Conservation (phyloP, 805 yeast genomes). For the Cyberlindnera euphorbiiphila region DNA sequence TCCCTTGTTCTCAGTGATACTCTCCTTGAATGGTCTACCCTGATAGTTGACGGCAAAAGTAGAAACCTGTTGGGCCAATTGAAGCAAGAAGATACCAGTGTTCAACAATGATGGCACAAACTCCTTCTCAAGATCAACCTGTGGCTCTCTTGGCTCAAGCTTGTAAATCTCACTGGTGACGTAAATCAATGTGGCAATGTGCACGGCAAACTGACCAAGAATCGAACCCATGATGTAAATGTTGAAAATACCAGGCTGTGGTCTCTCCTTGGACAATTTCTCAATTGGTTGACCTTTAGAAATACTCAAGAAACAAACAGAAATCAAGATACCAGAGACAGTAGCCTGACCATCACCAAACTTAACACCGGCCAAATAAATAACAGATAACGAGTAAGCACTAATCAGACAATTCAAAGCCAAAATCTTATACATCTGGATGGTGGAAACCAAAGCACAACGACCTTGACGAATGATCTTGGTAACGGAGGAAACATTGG, state of each 20-base stretch:
- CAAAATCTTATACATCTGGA: slow-evolving; percentile 97
- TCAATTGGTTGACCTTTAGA: slow-evolving; percentile 91
- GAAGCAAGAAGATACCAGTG: slow-evolving; percentile 93
- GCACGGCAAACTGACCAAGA: slow-evolving; percentile 93
- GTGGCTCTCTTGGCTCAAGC: slow-evolving; percentile 90
- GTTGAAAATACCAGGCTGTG: slow-evolving; percentile 96
- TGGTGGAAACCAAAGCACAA: slow-evolving; percentile 94
- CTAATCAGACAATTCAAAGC: slow-evolving; percentile 96
- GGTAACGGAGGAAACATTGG: slow-evolving; percentile 89
- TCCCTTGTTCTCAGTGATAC: slow-evolving; percentile 85
- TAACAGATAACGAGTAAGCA: slow-evolving; percentile 91
- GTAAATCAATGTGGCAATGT: slow-evolving; percentile 75
- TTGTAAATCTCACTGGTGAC: slow-evolving; percentile 79
- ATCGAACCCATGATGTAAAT: slow-evolving; percentile 96
- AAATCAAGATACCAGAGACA: slow-evolving; percentile 84
- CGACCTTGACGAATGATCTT: slow-evolving; percentile 96
- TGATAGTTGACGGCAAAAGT: slow-evolving; percentile 97
- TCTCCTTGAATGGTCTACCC: slow-evolving; percentile 94
- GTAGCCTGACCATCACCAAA: slow-evolving; percentile 99
- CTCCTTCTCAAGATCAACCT: slow-evolving; percentile 82
- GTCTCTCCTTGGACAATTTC: slow-evolving; percentile 87
- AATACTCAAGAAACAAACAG: slow-evolving; percentile 92
- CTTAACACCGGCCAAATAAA: slow-evolving; percentile 95
- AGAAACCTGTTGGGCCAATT: slow-evolving; percentile 93
- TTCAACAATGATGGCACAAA: slow-evolving; percentile 88